Conservation (phyloP, 352 stramenopile genomes). For the Vaucheria bursata region DNA sequence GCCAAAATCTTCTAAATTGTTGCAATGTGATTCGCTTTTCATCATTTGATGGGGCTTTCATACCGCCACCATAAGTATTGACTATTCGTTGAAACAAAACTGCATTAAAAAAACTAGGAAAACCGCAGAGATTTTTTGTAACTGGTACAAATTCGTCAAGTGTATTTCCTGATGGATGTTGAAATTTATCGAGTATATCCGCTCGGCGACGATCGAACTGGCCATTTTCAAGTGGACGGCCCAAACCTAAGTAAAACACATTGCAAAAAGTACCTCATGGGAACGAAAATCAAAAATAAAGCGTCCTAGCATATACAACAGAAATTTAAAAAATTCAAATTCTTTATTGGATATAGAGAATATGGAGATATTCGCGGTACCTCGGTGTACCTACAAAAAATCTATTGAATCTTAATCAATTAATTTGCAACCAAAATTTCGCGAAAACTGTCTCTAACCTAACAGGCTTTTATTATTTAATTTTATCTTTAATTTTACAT, state of each 20-base stretch:
- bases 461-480: too few relatives aligned
- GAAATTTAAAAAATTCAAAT: too few relatives aligned
- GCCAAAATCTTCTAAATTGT: slow-evolving; percentile 86
- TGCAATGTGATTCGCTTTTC: slow-evolving; percentile 54
- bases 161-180: slow-evolving; percentile 31
- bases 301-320: slow-evolving; percentile 4
- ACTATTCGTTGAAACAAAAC: slow-evolving; percentile 86
- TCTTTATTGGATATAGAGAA: too few relatives aligned
- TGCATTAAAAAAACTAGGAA: slow-evolving; percentile 97
- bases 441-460: too few relatives aligned
- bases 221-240: slow-evolving; percentile 28
- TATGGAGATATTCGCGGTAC: too few relatives aligned
- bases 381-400: too few relatives aligned
- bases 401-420: too few relatives aligned
- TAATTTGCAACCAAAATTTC: too few relatives aligned
- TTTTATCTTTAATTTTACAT: too few relatives aligned
- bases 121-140: slow-evolving; percentile 91
- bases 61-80: slow-evolving; percentile 13
- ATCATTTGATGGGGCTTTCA: neutral
- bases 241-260: too few relatives aligned
- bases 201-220: slow-evolving; percentile 27
- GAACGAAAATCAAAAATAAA: neutral
- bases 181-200: slow-evolving; percentile 41
- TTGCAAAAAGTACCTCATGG: neutral
- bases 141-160: slow-evolving; percentile 78